Base-by-base conservation (phyloP, 768 basidiomycete genomes). In the Trametopsis cervina region DNA sequence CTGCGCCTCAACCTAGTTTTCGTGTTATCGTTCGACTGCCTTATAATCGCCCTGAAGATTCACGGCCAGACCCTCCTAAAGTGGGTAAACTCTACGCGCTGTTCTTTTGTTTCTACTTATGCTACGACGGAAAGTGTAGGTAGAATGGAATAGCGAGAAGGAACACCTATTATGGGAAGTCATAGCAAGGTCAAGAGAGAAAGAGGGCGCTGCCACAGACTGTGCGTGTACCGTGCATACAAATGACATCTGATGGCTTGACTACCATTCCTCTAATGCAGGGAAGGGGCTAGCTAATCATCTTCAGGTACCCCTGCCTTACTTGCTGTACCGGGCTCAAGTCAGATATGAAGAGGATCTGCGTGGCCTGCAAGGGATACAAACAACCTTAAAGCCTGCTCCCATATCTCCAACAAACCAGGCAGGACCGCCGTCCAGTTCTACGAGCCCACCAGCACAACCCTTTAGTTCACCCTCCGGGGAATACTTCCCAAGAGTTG, bases 111-210 rank as follows among this genome's bases (percentile, higher is more conserved):
- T 45, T 27, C 27, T 15, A 43, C 21, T 17, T 47, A 42, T 41
- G 39, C n/a, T 29, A 17, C 46, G 24, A 37, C 37, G 24, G 53
- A 49, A 51, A 38, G 47, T 15, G 22, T 58, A 91, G 89, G 83
- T 92, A 63, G 83, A 86, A 69, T 92, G 89, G 89, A 87, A 76
- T 37, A 55, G 77, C 6, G 86, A 90, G 49, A 92, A 91, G 63
- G 89, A 90, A 39, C 83, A 83, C 52, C 78, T 88, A 4, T 69
- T 92, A 6, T 92, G 89, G 89, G 87, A 89, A 63, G 85, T 87
- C 38, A 89, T 92, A 53, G 83, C 88, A 45, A 75, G 79, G 56
- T 87, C 86, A 26, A 75, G 87, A 46, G 75, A 81, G 4, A 78
- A 75, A 23, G 85, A 89, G 52, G 81, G 80, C 45, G 76, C 78